Evolutionary conservation across 768 basidiomycete species (phyloP), one percentile per base, ranked within the genome.

Genomic region (Candolleomyces aberdarensis): DNA sequence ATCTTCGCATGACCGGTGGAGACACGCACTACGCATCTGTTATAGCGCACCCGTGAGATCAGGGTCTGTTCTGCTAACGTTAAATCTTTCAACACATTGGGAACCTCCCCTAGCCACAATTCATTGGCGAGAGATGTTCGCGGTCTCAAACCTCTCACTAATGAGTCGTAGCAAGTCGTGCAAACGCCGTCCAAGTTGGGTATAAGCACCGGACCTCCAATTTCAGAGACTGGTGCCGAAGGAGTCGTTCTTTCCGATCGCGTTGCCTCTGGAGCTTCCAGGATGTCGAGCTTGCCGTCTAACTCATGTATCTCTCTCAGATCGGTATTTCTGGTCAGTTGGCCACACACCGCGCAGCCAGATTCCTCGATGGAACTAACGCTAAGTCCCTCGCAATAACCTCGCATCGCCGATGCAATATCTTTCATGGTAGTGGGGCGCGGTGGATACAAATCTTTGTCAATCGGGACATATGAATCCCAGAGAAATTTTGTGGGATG

Each of bases 101-200:
- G 77, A 1, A 76, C 66, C 19, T 71, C 63, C 15, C 77, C 77
- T 6, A 78, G 8, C 75, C 76, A 78, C 1, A 75, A 53, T 0
- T 72, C 72, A 57, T 72, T 74, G 1, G 71, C 74, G 7, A 78
- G 51, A 8, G 74, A 9, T 10, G 9, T 9, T 17, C 15, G 3
- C 3, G 55, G 55, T 2, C 39, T 14, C 5, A 19, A 6, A 41
- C 55, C 55, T 7, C 29, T 41, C 26, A 20, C 4, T 15, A 56
- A 31, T 10, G 4, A 32, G 4, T 32, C 5, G 32, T 4, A 32
- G 32, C 32, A 32, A 4, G 9, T 32, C 9, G 32, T 5, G 32
- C 32, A 32, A 9, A 32, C 32, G 32, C 32, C 4, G 32, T 32
- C 9, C 32, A n/a, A n/a, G n/a, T n/a, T n/a, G n/a, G n/a, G n/a